Evolutionary conservation across 2,329 filamentous ascomycete species (phyloP).

Genomic region (Nemania sp.): DNA sequence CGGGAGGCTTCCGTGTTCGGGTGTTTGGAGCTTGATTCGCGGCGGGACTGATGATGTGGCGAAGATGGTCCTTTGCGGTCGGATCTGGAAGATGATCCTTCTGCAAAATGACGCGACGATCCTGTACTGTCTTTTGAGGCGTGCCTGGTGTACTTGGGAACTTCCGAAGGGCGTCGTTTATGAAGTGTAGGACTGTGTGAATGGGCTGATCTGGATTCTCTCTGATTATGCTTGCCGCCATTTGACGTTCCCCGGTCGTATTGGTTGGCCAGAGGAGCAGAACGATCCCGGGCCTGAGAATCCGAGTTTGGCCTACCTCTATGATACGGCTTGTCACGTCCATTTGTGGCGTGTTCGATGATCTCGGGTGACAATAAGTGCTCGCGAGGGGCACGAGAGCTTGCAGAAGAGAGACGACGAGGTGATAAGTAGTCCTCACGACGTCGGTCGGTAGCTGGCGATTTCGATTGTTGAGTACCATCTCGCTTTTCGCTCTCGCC

Average conservation of each 20-base stretch:
- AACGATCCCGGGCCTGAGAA: conserved; percentile 27
- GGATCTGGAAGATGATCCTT: conserved; percentile 25
- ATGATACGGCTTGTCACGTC: conserved; percentile 38
- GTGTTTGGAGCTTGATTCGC: conserved; percentile 30
- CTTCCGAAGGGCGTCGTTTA: conserved; percentile 33
- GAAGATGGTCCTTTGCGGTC: conserved; percentile 26
- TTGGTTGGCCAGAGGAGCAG: conserved; percentile 29
- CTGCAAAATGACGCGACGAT: conserved; percentile 25
- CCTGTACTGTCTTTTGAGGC: conserved; percentile 31
- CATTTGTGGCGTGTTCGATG: conserved; percentile 39
- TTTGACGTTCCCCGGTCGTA: conserved; percentile 29
- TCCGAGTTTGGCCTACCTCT: conserved; percentile 31
- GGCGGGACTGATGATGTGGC: conserved; percentile 28
- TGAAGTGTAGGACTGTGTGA: conserved; percentile 32
- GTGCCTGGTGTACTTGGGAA: conserved; percentile 29
- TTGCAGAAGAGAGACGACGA: conserved; percentile 30
- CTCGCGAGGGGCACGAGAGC: conserved; percentile 38
- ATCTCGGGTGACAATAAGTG: conserved; percentile 53
- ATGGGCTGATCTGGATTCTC: conserved; percentile 21
- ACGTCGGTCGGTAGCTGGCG: conserved; percentile 30
- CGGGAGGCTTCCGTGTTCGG: conserved; percentile 29
- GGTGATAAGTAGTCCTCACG: conserved; percentile 43
- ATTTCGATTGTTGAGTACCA: conserved; percentile 33
- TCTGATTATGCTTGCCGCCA: conserved; percentile 32
- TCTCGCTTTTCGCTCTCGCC: conserved; percentile 20